Evolutionary conservation across 345 rosid species (phyloP).

Genomic region (Eucalyptus cloeziana): DNA sequence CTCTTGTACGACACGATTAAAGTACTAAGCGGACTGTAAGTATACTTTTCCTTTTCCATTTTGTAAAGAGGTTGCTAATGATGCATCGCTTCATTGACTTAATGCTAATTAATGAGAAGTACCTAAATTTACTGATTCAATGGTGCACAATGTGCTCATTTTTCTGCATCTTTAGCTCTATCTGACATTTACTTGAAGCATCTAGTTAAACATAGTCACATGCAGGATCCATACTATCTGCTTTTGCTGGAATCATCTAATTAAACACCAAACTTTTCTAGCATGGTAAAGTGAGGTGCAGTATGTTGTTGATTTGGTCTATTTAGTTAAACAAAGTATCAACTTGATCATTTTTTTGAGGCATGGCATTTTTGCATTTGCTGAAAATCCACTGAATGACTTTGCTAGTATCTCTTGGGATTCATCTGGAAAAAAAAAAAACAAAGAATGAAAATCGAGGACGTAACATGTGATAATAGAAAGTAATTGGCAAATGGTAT

Average conservation of each 20-base stretch:
- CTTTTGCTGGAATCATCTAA: neutral
- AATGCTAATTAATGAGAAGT: neutral
- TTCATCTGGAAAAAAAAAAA: neutral
- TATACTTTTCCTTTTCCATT: neutral
- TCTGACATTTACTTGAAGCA: neutral
- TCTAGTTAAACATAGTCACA: neutral
- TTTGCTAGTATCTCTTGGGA: neutral
- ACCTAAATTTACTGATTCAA: neutral
- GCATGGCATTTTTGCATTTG: neutral
- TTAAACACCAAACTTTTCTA: neutral
- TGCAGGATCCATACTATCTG: neutral
- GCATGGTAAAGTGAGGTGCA: neutral
- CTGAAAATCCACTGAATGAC: neutral
- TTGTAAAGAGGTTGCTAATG: neutral
- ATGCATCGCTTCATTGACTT: neutral
- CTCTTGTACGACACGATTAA: constrained; percentile 50
- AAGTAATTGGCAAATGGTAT: neutral
- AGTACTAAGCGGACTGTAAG: constrained; percentile 54
- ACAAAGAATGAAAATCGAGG: neutral
- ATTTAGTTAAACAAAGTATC: neutral
- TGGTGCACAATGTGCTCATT: neutral
- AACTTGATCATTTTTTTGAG: neutral
- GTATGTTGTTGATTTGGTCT: neutral
- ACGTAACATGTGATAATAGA: neutral
- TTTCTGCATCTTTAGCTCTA: neutral